Percentiles rank a stretch among this genome's conserved stretches.
Conservation (phyloP, 495 filamentous ascomycete genomes). For the Xylaria grammica region DNA sequence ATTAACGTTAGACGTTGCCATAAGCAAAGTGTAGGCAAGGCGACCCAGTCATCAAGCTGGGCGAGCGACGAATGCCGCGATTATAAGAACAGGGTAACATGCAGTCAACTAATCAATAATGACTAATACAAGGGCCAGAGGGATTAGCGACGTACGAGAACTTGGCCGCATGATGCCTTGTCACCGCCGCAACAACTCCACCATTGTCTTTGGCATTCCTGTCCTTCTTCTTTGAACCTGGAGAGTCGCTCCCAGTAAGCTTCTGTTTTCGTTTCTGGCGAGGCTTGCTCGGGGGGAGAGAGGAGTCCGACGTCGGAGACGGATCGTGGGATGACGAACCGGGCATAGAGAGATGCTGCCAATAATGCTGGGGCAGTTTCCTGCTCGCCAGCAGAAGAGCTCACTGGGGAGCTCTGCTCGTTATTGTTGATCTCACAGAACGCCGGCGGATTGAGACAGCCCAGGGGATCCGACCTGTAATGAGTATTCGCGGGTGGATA, state of each 20-base stretch:
- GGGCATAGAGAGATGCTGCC: conserved; percentile 50
- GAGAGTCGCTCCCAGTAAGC: conserved; percentile 35
- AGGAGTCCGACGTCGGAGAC: conserved; percentile 36
- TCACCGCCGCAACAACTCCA: conserved; percentile 58
- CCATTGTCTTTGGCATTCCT: conserved; percentile 59
- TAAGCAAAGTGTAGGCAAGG: background rate
- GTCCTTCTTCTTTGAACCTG: conserved; percentile 55
- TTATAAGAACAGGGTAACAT: background rate
- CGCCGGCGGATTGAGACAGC: conserved; percentile 6
- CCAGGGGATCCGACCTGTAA: background rate
- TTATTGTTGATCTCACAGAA: conserved; percentile 25
- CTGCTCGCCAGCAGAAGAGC: conserved; percentile 46
- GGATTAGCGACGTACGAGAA: conserved; percentile 47
- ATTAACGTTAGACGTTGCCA: conserved; percentile 26
- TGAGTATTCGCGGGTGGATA: background rate
- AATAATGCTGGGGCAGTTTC: conserved; percentile 40
- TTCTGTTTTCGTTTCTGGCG: conserved; percentile 36
- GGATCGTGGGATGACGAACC: conserved; percentile 47
- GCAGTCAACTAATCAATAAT: background rate
- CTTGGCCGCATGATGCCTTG: conserved; percentile 56
- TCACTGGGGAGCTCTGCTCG: conserved; percentile 32
- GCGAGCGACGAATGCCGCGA: background rate
- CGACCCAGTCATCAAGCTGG: background rate
- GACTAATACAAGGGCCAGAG: background rate
- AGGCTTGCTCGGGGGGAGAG: conserved; percentile 33